phyloP scores from a whole-genome alignment of 1,284 basidiomycete species.

The Chalciporus piperatoides region DNA sequence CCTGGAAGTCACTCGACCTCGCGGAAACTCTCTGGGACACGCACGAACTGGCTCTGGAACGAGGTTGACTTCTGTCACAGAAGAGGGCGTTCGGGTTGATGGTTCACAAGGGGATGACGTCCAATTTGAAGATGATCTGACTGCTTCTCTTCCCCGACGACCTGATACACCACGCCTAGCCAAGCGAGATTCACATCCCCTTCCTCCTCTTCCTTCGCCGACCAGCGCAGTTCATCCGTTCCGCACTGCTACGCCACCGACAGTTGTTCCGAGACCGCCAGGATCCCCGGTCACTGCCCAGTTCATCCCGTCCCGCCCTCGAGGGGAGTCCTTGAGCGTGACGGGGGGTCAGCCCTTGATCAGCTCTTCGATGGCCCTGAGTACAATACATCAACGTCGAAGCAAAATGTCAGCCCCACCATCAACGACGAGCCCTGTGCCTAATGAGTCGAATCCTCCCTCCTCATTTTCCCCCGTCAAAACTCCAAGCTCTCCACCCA shows the following conservation, averaged over 20 bases:
- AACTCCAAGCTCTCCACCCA: conserved; percentile 42
- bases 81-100: conserved; percentile 49
- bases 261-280: conserved; percentile 36
- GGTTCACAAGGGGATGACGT: conserved; percentile 27
- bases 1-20: conserved; percentile 40
- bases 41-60: conserved; percentile 53
- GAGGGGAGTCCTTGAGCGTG: conserved; percentile 36
- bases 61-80: conserved; percentile 55
- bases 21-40: conserved; percentile 51
- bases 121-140: conserved; percentile 32
- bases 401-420: conserved; percentile 59
- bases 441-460: conserved; percentile 50
- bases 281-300: conserved; percentile 43
- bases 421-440: conserved; percentile 50
- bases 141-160: conserved; percentile 27
- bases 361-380: conserved; percentile 55
- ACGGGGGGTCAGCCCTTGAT: conserved; percentile 42
- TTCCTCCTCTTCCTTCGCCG: conserved; percentile 63
- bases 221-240: conserved; percentile 27
- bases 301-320: conserved; percentile 44
- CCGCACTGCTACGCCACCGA: conserved; percentile 30
- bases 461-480: conserved; percentile 43
- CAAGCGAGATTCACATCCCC: conserved; percentile 56
- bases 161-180: conserved; percentile 38
- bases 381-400: conserved; percentile 68